These are phyloP conservation scores for Actinomortierella wolfii DNA, from an alignment of 371 early-diverging fungal species.

Conservation along the genomic window DNA sequence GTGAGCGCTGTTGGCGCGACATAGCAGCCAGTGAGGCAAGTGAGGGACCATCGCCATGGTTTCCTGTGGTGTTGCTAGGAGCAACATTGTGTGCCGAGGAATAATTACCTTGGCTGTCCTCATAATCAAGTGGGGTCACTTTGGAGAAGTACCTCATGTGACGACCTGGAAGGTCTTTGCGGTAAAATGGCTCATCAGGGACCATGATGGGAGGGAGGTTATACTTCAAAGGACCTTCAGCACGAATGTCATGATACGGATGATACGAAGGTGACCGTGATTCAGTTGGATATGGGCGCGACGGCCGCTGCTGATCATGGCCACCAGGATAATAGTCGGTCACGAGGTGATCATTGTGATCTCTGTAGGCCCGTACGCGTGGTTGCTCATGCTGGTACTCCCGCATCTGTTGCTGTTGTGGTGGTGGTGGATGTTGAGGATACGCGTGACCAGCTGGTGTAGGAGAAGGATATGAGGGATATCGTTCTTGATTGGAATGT, in stretches of 20 bases:
- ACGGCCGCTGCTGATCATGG: slow-evolving; percentile 33
- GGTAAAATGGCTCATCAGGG: slow-evolving; percentile 41
- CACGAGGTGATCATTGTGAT: slow-evolving; percentile 37
- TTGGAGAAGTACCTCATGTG: slow-evolving; percentile 45
- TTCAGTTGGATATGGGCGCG: slow-evolving; percentile 20
- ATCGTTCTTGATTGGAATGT: background rate
- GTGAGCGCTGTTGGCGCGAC: background rate
- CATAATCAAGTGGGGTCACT: slow-evolving; percentile 36
- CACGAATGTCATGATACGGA: background rate
- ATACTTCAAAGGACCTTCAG: slow-evolving; percentile 17
- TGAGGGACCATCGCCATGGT: slow-evolving; percentile 37
- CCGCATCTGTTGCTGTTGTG: too few species aligned
- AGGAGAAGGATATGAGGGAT: background rate
- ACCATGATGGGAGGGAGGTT: slow-evolving; percentile 36
- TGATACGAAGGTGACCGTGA: background rate
- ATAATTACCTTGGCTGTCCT: slow-evolving; percentile 31
- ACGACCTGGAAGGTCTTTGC: slow-evolving; percentile 37
- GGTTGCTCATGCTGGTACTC: slow-evolving; percentile 7
- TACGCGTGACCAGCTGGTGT: slow-evolving; percentile 1
- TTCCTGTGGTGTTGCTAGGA: slow-evolving; percentile 42
- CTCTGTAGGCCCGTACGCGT: slow-evolving; percentile 33
- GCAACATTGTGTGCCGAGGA: slow-evolving; percentile 37
- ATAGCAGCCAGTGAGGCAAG: slow-evolving; percentile 24
- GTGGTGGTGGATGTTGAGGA: background rate
- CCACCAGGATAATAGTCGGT: slow-evolving; percentile 13